phyloP scores from a whole-genome alignment of 2,329 filamentous ascomycete species.

The Ascochyta pisi region DNA sequence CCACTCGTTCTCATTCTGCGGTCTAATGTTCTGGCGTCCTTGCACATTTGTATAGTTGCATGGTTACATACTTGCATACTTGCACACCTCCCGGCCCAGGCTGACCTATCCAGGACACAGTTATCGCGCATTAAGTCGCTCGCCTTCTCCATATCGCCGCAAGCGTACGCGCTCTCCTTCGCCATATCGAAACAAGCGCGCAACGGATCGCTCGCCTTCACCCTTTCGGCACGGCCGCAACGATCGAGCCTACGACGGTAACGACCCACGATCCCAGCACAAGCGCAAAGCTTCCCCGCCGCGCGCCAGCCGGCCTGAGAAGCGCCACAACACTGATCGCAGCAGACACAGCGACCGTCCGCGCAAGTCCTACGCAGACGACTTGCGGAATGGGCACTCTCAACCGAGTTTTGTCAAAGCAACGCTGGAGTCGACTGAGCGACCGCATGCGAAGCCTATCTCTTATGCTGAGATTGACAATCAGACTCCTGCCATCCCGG shows the following conservation, averaged over 20 bases:
- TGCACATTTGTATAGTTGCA: no score
- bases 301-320: slow-evolving; percentile 54
- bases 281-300: slow-evolving; percentile 53
- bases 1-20: neutral
- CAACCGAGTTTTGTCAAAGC: slow-evolving; percentile 19
- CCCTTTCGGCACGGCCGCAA: slow-evolving; percentile 33
- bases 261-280: slow-evolving; percentile 30
- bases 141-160: slow-evolving; percentile 41
- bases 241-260: slow-evolving; percentile 30
- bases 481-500: slow-evolving; percentile 49
- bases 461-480: slow-evolving; percentile 48
- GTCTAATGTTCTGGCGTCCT: no score
- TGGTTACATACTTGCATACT: no score
- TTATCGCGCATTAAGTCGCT: slow-evolving; percentile 38
- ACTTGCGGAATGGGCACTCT: slow-evolving; percentile 10
- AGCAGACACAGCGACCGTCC: slow-evolving; percentile 62
- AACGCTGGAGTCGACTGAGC: slow-evolving; percentile 17
- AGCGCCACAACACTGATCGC: slow-evolving; percentile 59
- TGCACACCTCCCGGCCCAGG: neutral
- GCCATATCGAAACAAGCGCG: slow-evolving; percentile 36
- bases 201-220: slow-evolving; percentile 36
- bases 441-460: slow-evolving; percentile 31
- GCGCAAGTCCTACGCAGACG: slow-evolving; percentile 66
- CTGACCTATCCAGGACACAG: slow-evolving; percentile 20
- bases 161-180: slow-evolving; percentile 36